Evolutionary conservation across 768 basidiomycete species (phyloP), one percentile per base, ranked within the genome.

Genomic region (Kwoniella sp.): DNA sequence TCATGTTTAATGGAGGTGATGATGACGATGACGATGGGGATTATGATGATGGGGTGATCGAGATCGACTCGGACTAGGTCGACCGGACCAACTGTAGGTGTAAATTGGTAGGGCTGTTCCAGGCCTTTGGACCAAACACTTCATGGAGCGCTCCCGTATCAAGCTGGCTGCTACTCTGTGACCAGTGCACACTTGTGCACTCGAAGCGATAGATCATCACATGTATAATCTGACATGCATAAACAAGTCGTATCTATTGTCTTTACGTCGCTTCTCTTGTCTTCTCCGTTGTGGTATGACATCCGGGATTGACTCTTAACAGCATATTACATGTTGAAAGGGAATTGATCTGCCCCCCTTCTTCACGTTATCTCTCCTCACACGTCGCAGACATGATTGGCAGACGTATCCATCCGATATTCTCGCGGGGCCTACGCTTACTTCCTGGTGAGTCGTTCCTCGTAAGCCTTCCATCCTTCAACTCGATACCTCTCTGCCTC

Each of bases 401-500:
- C n/a, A n/a, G n/a, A n/a, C n/a, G n/a, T n/a, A n/a, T n/a, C n/a
- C n/a, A n/a, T n/a, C n/a, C n/a, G n/a, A n/a, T n/a, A n/a, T n/a
- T n/a, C n/a, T n/a, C n/a, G n/a, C n/a, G n/a, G n/a, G n/a, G n/a
- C n/a, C n/a, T n/a, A n/a, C n/a, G n/a, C n/a, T n/a, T 36, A 49
- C 40, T 63, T 55, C 22, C 27, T 50, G 6, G 26, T 24, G 53
- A 72, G 40, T 59, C 91, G 83, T 68, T 85, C 84, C 69, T 87
- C 80, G 77, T 99, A 99, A 40, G 96, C 94, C 30, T 85, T 83
- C 96, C 96, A 99, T 0, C 95, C 95, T 67, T 88, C 92, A 50
- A 80, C 80, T 79, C 84, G 86, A 78, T 98, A 99, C 75, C 88
- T 84, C 75, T 90, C 86, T n/a, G 93, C 92, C 75, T 91, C 89